Percentiles rank a stretch among this genome's conserved stretches.
These are phyloP conservation scores for Apiospora aurea DNA, from an alignment of 2,329 filamentous ascomycete species.

Conservation along the genomic window DNA sequence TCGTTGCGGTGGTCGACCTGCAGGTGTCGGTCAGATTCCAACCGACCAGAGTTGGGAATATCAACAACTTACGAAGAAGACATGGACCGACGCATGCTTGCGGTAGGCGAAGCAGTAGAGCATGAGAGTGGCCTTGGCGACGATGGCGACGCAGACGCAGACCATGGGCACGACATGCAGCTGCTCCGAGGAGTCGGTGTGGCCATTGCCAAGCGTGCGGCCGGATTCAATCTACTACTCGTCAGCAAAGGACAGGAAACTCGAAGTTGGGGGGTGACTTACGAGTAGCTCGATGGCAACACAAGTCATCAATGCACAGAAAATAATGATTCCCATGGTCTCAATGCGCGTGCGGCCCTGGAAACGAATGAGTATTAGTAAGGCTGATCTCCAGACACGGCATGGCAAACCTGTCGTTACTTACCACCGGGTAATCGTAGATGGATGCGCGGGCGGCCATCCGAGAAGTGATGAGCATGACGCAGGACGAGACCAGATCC, in stretches of 20 bases:
- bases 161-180: constrained; percentile 62
- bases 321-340: constrained; percentile 70
- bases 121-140: constrained; percentile 59
- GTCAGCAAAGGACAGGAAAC: background rate
- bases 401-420: constrained; percentile 30
- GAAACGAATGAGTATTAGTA: background rate
- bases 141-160: constrained; percentile 61
- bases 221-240: constrained; percentile 59
- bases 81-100: constrained; percentile 60
- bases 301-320: constrained; percentile 71
- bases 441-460: constrained; percentile 66
- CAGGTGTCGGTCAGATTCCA: background rate
- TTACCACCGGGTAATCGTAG: constrained; percentile 66
- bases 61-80: constrained; percentile 55
- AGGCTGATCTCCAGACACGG: constrained; percentile 23
- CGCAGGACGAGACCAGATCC: constrained; percentile 69
- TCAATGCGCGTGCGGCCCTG: constrained; percentile 67
- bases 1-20: constrained; percentile 64
- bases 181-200: constrained; percentile 46
- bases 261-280: constrained; percentile 24
- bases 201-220: constrained; percentile 54
- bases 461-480: constrained; percentile 67
- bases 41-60: no score
- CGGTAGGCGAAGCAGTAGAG: constrained; percentile 61
- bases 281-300: constrained; percentile 68